Base-by-base conservation (phyloP, 2,329 filamentous ascomycete species). In the Botrytis galanthina region DNA sequence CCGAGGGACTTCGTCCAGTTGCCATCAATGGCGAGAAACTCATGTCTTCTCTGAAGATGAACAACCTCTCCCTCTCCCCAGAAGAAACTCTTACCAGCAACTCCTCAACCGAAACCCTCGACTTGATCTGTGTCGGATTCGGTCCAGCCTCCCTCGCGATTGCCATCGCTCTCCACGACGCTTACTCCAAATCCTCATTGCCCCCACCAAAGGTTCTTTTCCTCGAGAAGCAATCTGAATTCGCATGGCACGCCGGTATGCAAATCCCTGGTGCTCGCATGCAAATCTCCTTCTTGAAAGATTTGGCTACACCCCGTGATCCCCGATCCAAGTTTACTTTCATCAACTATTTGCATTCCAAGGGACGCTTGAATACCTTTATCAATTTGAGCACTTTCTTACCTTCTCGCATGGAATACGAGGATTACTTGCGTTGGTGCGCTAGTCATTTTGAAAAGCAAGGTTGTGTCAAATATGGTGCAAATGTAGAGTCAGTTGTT, bases 281-380 rank as follows among this genome's bases (percentile, higher is more conserved):
- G 95, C 95, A 98, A 82, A 98, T 98, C 78, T 97, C 93, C 16
- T 98, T 97, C 85, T 88, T 98, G 84, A 98, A 98, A 84, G 95
- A 98, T 81, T 89, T 98, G 82, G 95, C 95, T 5, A 96, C 93
- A 5, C 86, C 97, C 77, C 89, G 95, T 73, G 91, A 98, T 81
- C 95, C 95, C 12, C 89, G 92, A 76, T 97, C 93, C 77, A 88
- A 94, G 79, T 98, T 98, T 83, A 98, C 95, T 22, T 98, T 98
- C 84, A 86, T 97, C 80, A 98, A 98, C 84, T 98, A 98, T 82
- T 88, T 98, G 20, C 92, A 97, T 84, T 84, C 88, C 78, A 92
- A 97, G 78, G 87, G 87, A 73, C 88, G 95, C n/a, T 87, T 98
- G 57, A 89, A 97, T 67, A 91, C 95, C 77, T 98, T 98, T 80